These are phyloP conservation scores for Zymoseptoria brevis DNA, from an alignment of 2,329 filamentous ascomycete genomes.

Conservation along the genomic window DNA sequence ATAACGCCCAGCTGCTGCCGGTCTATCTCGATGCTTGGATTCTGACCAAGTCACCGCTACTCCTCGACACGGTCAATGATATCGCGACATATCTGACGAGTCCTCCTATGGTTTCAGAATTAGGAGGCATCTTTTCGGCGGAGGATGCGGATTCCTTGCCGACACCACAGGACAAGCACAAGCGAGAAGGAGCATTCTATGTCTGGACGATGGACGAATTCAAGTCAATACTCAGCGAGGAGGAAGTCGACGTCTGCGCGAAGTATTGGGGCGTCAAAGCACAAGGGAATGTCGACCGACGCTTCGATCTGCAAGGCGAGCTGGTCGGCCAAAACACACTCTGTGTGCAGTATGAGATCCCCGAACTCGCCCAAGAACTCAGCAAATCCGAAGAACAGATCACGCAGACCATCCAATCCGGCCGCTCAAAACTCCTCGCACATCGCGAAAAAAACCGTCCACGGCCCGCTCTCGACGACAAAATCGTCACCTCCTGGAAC, in stretches of 20 bases:
- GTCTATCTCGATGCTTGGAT: constrained; percentile 84
- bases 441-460: constrained; percentile 68
- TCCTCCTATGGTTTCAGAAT: constrained; percentile 55
- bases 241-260: constrained; percentile 65
- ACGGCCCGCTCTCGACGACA: constrained; percentile 73
- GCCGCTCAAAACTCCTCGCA: constrained; percentile 59
- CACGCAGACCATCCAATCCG: constrained; percentile 56
- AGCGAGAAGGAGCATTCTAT: constrained; percentile 88
- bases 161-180: constrained; percentile 65
- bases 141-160: constrained; percentile 84
- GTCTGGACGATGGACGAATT: constrained; percentile 89
- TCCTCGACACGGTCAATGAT: constrained; percentile 71
- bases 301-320: constrained; percentile 84
- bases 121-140: constrained; percentile 75
- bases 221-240: constrained; percentile 61
- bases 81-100: constrained; percentile 79
- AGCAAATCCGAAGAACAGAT: constrained; percentile 63
- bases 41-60: constrained; percentile 57
- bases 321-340: constrained; percentile 91
- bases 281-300: constrained; percentile 76
- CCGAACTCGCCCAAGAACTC: constrained; percentile 66
- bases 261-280: constrained; percentile 76
- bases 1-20: constrained; percentile 77
- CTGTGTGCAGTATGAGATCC: constrained; percentile 58
- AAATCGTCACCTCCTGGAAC: constrained; percentile 81